Conservation (phyloP, 768 basidiomycete genomes). For the Glaciozyma antarctica region DNA sequence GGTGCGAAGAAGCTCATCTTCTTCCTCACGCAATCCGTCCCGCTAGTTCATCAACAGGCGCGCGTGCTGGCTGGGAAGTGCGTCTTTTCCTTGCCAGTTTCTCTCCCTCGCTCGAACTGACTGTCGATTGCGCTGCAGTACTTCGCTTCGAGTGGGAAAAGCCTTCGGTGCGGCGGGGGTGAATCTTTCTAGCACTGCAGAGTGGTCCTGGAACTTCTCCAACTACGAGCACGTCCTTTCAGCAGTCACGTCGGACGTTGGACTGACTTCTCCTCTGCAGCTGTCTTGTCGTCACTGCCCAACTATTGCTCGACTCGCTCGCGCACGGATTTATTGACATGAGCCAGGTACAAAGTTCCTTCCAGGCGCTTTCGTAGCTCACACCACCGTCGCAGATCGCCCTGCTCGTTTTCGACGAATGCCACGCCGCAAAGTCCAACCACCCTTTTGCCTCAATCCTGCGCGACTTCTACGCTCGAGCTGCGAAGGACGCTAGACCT, state of each 20-base stretch:
- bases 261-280: not conserved
- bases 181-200: constrained; percentile 3
- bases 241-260: not conserved
- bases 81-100: too few species aligned
- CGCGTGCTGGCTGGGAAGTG: constrained; percentile 6
- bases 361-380: too few species aligned
- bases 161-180: constrained; percentile 12
- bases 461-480: constrained; percentile 18
- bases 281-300: constrained; percentile 14
- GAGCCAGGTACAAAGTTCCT: not conserved
- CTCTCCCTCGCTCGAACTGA: not conserved
- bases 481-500: not conserved
- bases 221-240: constrained; percentile 1
- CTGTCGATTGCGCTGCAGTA: not conserved
- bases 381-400: not conserved
- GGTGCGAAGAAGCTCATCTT: constrained; percentile 1
- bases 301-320: constrained; percentile 20
- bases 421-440: constrained; percentile 11
- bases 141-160: constrained; percentile 14
- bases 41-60: constrained; percentile 14
- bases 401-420: constrained; percentile 14
- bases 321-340: constrained; percentile 18
- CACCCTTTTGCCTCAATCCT: constrained; percentile 17
- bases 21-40: constrained; percentile 15
- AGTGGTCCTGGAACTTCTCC: constrained; percentile 10